Evolutionary conservation across 2,329 filamentous ascomycete species (phyloP).

Genomic region (Fusarium denticulatum): DNA sequence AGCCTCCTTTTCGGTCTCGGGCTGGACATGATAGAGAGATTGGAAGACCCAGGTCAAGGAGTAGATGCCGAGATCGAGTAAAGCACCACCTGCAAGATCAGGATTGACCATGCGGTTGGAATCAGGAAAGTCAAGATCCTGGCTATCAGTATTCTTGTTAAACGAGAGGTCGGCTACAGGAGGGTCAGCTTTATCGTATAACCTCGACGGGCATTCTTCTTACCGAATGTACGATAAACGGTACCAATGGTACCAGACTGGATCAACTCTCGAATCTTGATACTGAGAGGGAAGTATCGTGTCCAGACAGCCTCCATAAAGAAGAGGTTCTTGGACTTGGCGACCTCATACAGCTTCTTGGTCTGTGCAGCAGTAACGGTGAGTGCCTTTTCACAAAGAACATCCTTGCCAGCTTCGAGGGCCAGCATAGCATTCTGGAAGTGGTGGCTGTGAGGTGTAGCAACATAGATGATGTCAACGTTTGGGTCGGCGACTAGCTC

Average conservation of each 20-base stretch:
- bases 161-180: constrained; percentile 67
- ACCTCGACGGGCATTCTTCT: constrained; percentile 30
- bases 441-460: constrained; percentile 91
- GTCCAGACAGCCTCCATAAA: constrained; percentile 94
- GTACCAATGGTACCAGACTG: constrained; percentile 64
- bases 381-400: constrained; percentile 91
- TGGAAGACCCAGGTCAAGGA: constrained; percentile 92
- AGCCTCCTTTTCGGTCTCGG: constrained; percentile 71
- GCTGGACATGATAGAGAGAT: constrained; percentile 83
- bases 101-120: constrained; percentile 82
- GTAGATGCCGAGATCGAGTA: constrained; percentile 90
- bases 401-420: constrained; percentile 84
- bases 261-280: constrained; percentile 76
- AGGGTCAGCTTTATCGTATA: constrained; percentile 7
- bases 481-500: constrained; percentile 82
- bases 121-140: constrained; percentile 65
- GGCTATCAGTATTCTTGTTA: constrained; percentile 66
- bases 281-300: constrained; percentile 84
- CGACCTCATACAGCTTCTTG: constrained; percentile 75
- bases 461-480: constrained; percentile 88
- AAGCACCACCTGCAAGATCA: constrained; percentile 82
- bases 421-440: constrained; percentile 91
- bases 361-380: constrained; percentile 85
- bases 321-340: constrained; percentile 77
- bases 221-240: constrained; percentile 68